Evolutionary conservation across 139 green algal species (phyloP).

Genomic region (Chlamydomonas incerta): DNA sequence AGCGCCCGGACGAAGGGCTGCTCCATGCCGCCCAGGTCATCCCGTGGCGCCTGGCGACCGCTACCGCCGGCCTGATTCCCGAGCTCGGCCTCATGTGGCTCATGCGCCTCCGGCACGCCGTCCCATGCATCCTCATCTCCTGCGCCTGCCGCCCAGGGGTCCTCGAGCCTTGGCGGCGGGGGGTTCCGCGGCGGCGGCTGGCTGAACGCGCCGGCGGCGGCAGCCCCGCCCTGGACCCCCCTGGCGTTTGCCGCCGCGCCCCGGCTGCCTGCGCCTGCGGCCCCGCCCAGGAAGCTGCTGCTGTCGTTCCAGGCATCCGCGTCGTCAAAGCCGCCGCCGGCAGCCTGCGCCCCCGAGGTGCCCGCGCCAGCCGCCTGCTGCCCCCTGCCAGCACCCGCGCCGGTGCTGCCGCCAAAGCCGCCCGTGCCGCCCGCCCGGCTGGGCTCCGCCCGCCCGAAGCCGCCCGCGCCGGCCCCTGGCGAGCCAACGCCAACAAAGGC

Average conservation of each 20-base stretch:
- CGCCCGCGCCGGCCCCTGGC: too few relatives aligned
- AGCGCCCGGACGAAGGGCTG: constrained; percentile 60
- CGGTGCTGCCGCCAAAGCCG: neutral
- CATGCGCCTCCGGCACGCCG: too few relatives aligned
- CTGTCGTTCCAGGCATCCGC: constrained; percentile 19
- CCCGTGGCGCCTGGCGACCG: neutral
- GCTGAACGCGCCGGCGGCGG: too few relatives aligned
- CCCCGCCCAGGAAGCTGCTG: neutral
- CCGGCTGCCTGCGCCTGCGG: neutral
- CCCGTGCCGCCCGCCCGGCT: too few relatives aligned
- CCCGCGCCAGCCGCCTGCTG: neutral
- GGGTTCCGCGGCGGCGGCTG: too few relatives aligned
- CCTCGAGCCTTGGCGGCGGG: neutral
- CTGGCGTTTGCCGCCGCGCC: neutral
- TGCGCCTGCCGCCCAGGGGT: neutral
- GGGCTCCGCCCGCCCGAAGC: too few relatives aligned
- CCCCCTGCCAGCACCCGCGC: too few relatives aligned
- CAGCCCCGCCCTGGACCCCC: too few relatives aligned
- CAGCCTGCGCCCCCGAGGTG: neutral
- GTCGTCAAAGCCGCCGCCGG: neutral
- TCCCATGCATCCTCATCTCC: neutral
- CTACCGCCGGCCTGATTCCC: too few relatives aligned
- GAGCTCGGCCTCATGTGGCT: too few relatives aligned
- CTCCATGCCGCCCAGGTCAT: neutral
- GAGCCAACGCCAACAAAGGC: too few relatives aligned